Base-by-base conservation (phyloP, 2,329 filamentous ascomycete genomes). In the Plenodomus biglobosus region DNA sequence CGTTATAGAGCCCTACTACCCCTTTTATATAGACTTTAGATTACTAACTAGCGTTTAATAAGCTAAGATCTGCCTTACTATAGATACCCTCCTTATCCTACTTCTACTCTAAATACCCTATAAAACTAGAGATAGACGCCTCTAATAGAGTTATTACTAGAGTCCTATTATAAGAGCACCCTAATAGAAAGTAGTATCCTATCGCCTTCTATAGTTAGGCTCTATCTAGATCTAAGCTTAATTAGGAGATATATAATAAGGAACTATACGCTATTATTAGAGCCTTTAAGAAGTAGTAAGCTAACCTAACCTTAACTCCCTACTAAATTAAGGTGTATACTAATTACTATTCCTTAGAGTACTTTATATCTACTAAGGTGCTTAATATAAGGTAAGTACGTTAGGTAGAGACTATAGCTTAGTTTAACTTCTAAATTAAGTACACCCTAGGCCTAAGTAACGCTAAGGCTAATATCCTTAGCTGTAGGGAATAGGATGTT, bases 181-280 rank as follows among this genome's bases (percentile, higher is more conserved):
- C 22, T 8, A 36, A 41, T 20, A 41, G 27, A 1, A 35, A 13
- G 8, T 43, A 38, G 24, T 21, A 39, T 20, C 38, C 38, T 43
- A 34, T 38, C 35, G 8, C 36, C 10, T 32, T 22, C 36, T 43
- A 20, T 20, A 39, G 22, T 24, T 15, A 36, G 18, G 16, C 34
- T 18, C 18, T 41, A 40, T 36, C 30, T 40, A 41, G 24, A 17
- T 34, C 36, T 21, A 16, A 46, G 18, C 34, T 40, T 3, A 41
- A 46, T 19, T 46, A 46, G n/a, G 27, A 46, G 36, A 35, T 46
- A 11, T 46, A 46, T 37, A 41, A 46, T 39, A 46, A 46, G 16
- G 24, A 35, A 16, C 20, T 46, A 15, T 36, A 40, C 24, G 32
- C 19, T 22, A 46, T 46, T 36, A 24, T 46, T 17, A 21, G 5